Conservation (phyloP, 2,329 filamentous ascomycete genomes). For the Daldinia sp. region DNA sequence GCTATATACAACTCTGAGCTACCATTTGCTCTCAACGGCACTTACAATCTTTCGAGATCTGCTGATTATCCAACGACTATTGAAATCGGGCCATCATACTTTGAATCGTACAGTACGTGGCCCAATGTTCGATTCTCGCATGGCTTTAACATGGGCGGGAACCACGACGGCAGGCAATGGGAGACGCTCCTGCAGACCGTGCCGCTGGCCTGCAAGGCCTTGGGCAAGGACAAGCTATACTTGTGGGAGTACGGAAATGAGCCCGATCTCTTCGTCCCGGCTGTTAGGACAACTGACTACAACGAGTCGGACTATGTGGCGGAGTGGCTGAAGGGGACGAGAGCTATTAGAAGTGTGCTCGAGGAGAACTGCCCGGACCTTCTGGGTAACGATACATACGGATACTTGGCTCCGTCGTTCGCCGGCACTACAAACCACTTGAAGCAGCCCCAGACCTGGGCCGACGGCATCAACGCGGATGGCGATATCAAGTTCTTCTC, state of each 20-base stretch:
- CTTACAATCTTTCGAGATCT: constrained; percentile 62
- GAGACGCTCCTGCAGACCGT: constrained; percentile 66
- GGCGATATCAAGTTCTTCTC: constrained; percentile 65
- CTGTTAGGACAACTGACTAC: constrained; percentile 65
- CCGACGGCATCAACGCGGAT: constrained; percentile 64
- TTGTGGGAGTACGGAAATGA: constrained; percentile 75
- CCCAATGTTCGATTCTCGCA: constrained; percentile 68
- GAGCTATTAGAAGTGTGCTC: constrained; percentile 61
- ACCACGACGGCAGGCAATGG: constrained; percentile 61
- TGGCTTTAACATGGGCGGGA: constrained; percentile 71
- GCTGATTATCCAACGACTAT: constrained; percentile 71
- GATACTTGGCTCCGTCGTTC: constrained; percentile 70
- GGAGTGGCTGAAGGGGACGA: constrained; percentile 69
- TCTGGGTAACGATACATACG: constrained; percentile 55
- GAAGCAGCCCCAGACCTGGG: constrained; percentile 63
- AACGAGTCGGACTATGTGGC: constrained; percentile 66
- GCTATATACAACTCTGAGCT: constrained; percentile 69
- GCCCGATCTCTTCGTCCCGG: constrained; percentile 69
- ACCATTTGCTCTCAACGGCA: constrained; percentile 64
- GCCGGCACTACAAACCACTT: constrained; percentile 65
- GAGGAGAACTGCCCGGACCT: constrained; percentile 64
- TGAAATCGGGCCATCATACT: constrained; percentile 70
- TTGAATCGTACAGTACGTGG: constrained; percentile 72
- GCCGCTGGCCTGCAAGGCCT: constrained; percentile 67
- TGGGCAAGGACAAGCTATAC: constrained; percentile 63